Evolutionary conservation across 202 grass and related monocot species (phyloP).

Genomic region (Alloteropsis angusta): DNA sequence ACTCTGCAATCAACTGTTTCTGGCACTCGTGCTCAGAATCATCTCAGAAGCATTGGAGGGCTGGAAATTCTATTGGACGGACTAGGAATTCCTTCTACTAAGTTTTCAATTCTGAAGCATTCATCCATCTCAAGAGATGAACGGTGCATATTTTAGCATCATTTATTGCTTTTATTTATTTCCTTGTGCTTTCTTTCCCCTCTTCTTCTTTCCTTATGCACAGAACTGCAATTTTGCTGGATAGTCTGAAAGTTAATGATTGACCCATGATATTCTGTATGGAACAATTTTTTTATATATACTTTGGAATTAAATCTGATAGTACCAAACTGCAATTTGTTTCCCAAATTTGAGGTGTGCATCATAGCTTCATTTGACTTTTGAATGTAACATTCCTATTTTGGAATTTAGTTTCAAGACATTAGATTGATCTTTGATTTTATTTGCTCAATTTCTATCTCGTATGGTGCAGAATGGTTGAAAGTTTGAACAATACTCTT

Average conservation of each 20-base stretch:
- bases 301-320: not conserved
- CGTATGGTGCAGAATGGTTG: not conserved
- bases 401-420: not conserved
- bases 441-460: not conserved
- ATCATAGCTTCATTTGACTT: not conserved
- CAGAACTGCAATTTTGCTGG: not conserved
- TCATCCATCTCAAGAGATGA: slow-evolving; percentile 50
- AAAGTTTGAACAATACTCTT: not conserved
- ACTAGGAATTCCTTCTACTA: slow-evolving; percentile 67
- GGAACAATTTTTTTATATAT: not conserved
- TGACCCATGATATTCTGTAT: not conserved
- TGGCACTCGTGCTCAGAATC: slow-evolving; percentile 70
- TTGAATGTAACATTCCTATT: not conserved
- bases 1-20: slow-evolving; percentile 63
- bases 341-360: not conserved
- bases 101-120: slow-evolving; percentile 61
- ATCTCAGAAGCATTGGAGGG: slow-evolving; percentile 95
- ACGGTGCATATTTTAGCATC: slow-evolving; percentile 34
- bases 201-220: slow-evolving; percentile 8
- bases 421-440: not conserved
- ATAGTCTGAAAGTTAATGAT: slow-evolving; percentile 2
- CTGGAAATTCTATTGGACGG: slow-evolving; percentile 85
- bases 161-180: slow-evolving; percentile 9
- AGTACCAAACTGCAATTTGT: not conserved
- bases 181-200: not conserved